Conservation (phyloP, 129 eudicot species). For the Erigeron canadensis region DNA sequence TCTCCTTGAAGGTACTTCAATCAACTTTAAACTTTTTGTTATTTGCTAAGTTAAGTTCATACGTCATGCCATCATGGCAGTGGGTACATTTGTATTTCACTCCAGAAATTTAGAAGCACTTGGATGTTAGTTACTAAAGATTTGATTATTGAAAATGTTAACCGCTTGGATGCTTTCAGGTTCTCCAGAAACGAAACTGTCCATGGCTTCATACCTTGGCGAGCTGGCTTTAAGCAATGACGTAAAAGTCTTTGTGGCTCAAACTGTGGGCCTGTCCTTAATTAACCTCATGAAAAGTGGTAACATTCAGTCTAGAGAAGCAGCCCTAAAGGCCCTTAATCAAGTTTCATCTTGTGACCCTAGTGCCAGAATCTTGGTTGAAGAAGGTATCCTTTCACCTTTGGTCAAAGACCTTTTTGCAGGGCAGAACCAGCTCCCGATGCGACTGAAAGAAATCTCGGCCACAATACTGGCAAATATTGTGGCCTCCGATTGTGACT, state of each 20-base stretch:
- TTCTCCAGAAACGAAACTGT: slow-evolving; percentile 73
- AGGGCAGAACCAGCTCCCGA: slow-evolving; percentile 67
- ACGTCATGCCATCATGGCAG: neutral
- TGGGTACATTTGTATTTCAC: neutral
- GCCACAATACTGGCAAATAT: slow-evolving; percentile 88
- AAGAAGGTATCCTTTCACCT: slow-evolving; percentile 86
- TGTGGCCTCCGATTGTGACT: slow-evolving; percentile 75
- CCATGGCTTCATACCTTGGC: slow-evolving; percentile 89
- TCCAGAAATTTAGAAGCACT: neutral
- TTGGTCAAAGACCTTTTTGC: slow-evolving; percentile 81
- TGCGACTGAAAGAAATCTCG: slow-evolving; percentile 75
- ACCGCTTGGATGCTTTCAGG: slow-evolving; percentile 48
- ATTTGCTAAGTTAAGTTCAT: neutral
- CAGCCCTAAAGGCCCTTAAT: slow-evolving; percentile 81
- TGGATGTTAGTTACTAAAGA: neutral
- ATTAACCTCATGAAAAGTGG: slow-evolving; percentile 74
- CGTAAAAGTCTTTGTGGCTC: slow-evolving; percentile 74
- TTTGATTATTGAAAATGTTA: neutral
- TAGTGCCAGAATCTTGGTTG: slow-evolving; percentile 73
- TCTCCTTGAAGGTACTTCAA: slow-evolving; percentile 72
- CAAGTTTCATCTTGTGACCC: slow-evolving; percentile 86
- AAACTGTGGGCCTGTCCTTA: slow-evolving; percentile 68
- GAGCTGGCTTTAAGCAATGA: slow-evolving; percentile 83
- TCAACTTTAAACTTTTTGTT: neutral
- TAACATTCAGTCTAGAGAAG: slow-evolving; percentile 73